These are phyloP conservation scores for Paecilomyces sp. DNA, from an alignment of 2,329 filamentous ascomycete genomes.

Conservation along the genomic window DNA sequence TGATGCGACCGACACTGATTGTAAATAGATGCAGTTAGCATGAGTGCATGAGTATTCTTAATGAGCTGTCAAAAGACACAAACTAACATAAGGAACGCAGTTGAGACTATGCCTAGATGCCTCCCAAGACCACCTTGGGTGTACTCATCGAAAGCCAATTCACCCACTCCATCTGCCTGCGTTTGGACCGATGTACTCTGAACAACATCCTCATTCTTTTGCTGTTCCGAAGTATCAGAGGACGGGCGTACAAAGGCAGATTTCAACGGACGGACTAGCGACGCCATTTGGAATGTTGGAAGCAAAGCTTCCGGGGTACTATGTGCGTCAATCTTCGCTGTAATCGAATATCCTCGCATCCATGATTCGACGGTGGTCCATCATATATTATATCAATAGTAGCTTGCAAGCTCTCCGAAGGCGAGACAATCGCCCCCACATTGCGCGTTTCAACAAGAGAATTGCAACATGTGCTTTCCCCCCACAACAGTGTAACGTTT, in stretches of 20 bases:
- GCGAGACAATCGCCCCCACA: neutral
- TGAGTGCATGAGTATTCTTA: neutral
- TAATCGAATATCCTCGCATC: neutral
- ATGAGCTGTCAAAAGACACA: neutral
- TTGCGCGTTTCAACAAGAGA: neutral
- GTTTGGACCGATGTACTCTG: neutral
- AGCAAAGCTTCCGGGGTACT: neutral
- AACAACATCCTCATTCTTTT: neutral
- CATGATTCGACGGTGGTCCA: neutral
- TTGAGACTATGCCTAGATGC: constrained; percentile 14
- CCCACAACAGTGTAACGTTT: neutral
- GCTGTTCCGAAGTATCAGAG: neutral
- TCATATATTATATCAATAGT: neutral
- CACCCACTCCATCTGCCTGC: constrained; percentile 6
- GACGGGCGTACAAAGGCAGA: neutral
- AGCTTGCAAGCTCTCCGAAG: neutral
- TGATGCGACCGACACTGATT: constrained; percentile 41
- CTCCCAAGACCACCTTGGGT: constrained; percentile 14
- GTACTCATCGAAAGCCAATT: constrained; percentile 14
- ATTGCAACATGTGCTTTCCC: neutral
- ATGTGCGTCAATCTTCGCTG: neutral
- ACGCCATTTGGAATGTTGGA: neutral
- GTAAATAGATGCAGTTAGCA: neutral
- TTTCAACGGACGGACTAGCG: neutral
- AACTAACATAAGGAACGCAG: constrained; percentile 18